Base-by-base conservation (phyloP, 108 stramenopile genomes). In the Pinguiococcus pyrenoidosus region DNA sequence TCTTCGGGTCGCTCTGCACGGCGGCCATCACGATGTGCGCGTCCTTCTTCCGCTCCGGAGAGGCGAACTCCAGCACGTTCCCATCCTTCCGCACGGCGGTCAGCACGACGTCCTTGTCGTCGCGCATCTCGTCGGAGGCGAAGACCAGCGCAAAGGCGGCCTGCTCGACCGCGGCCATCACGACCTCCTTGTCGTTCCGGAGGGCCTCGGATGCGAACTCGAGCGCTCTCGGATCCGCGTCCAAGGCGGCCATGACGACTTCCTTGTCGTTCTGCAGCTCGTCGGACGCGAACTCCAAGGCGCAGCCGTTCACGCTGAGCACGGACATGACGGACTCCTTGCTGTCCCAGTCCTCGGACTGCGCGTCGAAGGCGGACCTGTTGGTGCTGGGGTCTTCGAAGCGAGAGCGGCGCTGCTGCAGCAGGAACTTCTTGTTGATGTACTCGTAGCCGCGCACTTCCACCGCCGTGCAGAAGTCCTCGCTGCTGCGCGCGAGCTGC, bases 271-370 rank as follows among this genome's bases (percentile, higher is more conserved):
- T 27, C 0, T 37, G 18, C 16, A 49, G 38, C 7, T 26, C 25
- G 37, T 1, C 7, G 1, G 36, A 26, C 38, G 62, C 63, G 54
- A 37, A 54, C 38, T 66, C 40, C 16, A 60, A 66, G 7, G 54
- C 54, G 18, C 18, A 27, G 10, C 52, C 32, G 35, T 51, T 40
- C 27, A 12, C 51, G 26, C 37, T 22, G 5, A 70, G 46, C 10
- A 69, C 66, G 8, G 59, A 60, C 54, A 63, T 5, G 2, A 67
- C 65, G 36, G 70, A 52, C 29, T 63, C 46, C 13, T 44, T 29
- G 29, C n/a, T n/a, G n/a, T n/a, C n/a, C n/a, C n/a, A n/a, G n/a
- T n/a, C n/a, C n/a, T n/a, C n/a, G n/a, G n/a, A n/a, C n/a, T n/a
- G n/a, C n/a, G n/a, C n/a, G n/a, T n/a, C n/a, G n/a, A n/a, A n/a